Evolutionary conservation across 345 rosid genomes (phyloP).

Genomic region (Angophora floribunda): DNA sequence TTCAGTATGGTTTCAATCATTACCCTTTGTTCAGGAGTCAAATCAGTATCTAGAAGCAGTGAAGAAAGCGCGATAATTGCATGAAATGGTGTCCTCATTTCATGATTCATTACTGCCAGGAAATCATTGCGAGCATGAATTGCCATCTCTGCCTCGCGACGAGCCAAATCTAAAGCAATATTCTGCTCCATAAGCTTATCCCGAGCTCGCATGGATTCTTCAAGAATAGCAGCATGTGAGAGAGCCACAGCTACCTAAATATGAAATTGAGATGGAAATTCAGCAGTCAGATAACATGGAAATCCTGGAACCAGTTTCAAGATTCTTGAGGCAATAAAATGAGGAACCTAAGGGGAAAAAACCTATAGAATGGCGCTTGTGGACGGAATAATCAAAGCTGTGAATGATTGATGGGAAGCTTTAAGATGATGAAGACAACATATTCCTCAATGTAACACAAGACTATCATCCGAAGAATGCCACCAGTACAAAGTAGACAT

Average conservation of each 20-base stretch:
- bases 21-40: conserved; percentile 71
- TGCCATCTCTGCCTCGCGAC: conserved; percentile 83
- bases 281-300: neutral
- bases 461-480: neutral
- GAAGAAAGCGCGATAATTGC: conserved; percentile 84
- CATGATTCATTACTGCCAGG: conserved; percentile 95
- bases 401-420: neutral
- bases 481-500: neutral
- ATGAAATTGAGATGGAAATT: neutral
- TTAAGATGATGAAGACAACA: neutral
- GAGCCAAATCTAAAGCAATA: conserved; percentile 70
- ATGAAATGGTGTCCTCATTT: conserved; percentile 94
- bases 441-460: neutral
- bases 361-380: neutral
- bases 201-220: conserved; percentile 86
- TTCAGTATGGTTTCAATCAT: conserved; percentile 84
- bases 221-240: conserved; percentile 92
- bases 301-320: neutral
- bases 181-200: conserved; percentile 85
- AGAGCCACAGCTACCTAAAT: conserved; percentile 94
- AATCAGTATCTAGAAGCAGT: conserved; percentile 78
- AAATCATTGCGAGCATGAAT: conserved; percentile 92
- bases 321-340: neutral
- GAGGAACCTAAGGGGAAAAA: neutral
- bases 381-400: neutral